These are phyloP conservation scores for Fusarium sublunatum DNA, from an alignment of 2,329 filamentous ascomycete genomes.

Conservation along the genomic window DNA sequence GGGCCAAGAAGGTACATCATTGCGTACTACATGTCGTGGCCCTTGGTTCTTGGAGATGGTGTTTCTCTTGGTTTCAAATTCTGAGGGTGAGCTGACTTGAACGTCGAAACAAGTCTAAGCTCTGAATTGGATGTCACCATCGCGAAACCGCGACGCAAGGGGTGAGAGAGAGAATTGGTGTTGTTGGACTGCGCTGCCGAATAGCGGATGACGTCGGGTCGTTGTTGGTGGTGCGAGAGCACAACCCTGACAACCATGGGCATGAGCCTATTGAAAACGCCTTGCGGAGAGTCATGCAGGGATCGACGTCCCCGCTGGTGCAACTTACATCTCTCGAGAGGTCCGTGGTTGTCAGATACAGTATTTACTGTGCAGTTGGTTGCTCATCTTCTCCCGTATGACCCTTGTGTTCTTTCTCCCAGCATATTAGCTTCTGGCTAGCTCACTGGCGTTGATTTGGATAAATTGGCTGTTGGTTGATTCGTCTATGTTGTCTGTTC, in stretches of 20 bases:
- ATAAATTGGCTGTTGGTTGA: constrained; percentile 12
- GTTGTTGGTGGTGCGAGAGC: constrained; percentile 25
- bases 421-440: constrained; percentile 14
- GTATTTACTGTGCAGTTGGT: background rate
- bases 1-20: constrained; percentile 21
- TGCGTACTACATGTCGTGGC: constrained; percentile 43
- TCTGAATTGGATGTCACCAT: constrained; percentile 13
- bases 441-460: constrained; percentile 15
- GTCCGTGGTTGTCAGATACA: constrained; percentile 37
- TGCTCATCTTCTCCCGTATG: constrained; percentile 16
- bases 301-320: constrained; percentile 33
- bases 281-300: constrained; percentile 44
- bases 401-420: constrained; percentile 27
- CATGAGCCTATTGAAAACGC: constrained; percentile 50
- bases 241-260: constrained; percentile 39
- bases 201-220: constrained; percentile 33
- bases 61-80: constrained; percentile 15
- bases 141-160: constrained; percentile 22
- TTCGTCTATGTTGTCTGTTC: constrained; percentile 12
- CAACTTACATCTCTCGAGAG: constrained; percentile 17
- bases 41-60: constrained; percentile 21
- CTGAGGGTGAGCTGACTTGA: background rate
- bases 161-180: constrained; percentile 21
- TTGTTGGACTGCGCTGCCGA: constrained; percentile 20
- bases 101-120: constrained; percentile 1